Evolutionary conservation across 2,329 filamentous ascomycete genomes (phyloP), one percentile per base, ranked within the genome.

Genomic region (Penicillium sp.): DNA sequence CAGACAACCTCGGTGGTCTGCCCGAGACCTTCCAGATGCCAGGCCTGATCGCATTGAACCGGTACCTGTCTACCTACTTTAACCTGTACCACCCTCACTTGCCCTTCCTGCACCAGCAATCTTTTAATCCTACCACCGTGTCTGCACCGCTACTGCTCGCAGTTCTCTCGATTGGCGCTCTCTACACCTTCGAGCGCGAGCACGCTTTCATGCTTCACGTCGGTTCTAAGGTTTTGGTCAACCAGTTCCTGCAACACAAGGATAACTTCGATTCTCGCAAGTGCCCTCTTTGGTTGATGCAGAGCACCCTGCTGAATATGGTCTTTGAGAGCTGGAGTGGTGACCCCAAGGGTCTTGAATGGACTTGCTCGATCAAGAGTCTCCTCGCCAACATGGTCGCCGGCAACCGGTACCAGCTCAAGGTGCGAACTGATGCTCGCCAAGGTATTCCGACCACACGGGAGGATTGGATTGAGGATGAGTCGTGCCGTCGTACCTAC

Each of bases 261-360:
- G 93, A 97, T 75, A 96, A 96, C 77, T 98, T 98, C 76, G 96
- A 93, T 81, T 98, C 95, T 9, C 88, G 93, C 67, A 98, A 97
- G 75, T 98, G 93, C 69, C 95, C 95, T 4, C 78, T 99, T 14
- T 98, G 95, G 93, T 95, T 93, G 48, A 98, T 98, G 91, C 95
- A 99, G 74, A 91, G 91, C 74, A 96, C 93, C 3, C 81, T 99
- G 53, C 82, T 99, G 57, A 99, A 99, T 81, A 98, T 98, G 95
- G 88, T 97, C 64, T 98, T 99, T 74, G 92, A 95, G 54, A 98
- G 93, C 81, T 99, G 95, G 95, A 98, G 95, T 74, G 95, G 95
- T 68, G 95, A 98, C 71, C 90, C 95, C 35, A 98, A 97, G 77
- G 95, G 95, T 37, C 83, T 99, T 3, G 95, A 99, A 76, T 99